These are phyloP conservation scores for Calocybe gambosa DNA, from an alignment of 1,284 basidiomycete species.

Conservation along the genomic window DNA sequence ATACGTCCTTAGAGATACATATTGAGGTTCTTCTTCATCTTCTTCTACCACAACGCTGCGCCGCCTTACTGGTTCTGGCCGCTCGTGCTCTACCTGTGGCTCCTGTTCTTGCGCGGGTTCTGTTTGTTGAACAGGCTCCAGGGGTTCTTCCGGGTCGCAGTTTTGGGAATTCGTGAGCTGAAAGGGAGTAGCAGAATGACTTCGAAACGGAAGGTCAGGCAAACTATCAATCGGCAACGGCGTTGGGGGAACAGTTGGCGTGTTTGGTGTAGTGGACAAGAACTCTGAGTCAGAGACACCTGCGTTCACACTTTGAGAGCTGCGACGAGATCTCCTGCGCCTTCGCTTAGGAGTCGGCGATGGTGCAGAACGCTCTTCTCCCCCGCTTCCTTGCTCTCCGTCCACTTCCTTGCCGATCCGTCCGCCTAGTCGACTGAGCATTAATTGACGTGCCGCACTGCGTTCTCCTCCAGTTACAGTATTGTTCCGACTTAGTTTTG, in stretches of 20 bases:
- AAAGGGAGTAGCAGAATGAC: conserved; percentile 35
- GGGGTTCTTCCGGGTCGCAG: conserved; percentile 23
- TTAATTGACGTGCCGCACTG: conserved; percentile 56
- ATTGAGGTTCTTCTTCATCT: conserved; percentile 37
- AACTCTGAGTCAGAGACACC: conserved; percentile 62
- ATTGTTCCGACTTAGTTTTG: conserved; percentile 61
- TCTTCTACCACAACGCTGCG: conserved; percentile 69
- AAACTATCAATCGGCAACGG: conserved; percentile 37
- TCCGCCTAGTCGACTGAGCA: conserved; percentile 58
- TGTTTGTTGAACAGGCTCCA: conserved; percentile 20
- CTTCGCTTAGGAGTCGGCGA: conserved; percentile 46
- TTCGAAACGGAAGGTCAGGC: conserved; percentile 26
- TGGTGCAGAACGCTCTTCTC: conserved; percentile 51
- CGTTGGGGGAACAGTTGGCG: conserved; percentile 52
- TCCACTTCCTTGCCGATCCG: conserved; percentile 60
- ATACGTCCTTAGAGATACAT: conserved; percentile 30
- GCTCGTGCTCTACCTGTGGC: conserved; percentile 5
- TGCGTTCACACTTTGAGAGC: conserved; percentile 42
- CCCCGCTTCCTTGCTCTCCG: conserved; percentile 49
- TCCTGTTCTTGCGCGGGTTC: conserved; percentile 23
- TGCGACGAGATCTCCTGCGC: conserved; percentile 52
- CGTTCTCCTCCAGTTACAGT: conserved; percentile 75
- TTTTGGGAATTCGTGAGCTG: conserved; percentile 28
- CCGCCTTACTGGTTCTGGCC: conserved; percentile 39
- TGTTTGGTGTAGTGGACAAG: conserved; percentile 52